Conservation (phyloP, 768 basidiomycete species). For the Suillus occidentalis region DNA sequence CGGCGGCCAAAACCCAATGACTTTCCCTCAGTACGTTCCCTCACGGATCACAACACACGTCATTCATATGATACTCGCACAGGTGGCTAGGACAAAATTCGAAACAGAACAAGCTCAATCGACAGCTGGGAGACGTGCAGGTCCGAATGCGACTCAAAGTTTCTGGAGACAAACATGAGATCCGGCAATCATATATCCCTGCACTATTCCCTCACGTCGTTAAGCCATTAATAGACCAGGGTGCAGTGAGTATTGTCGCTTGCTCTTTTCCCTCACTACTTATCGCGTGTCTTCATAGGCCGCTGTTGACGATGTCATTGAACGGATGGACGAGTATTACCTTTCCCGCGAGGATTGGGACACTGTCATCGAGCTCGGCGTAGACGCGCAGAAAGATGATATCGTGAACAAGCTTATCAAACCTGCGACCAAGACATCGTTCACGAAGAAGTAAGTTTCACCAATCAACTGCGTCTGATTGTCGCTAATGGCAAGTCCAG, state of each 20-base stretch:
- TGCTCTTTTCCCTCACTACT: slow-evolving; percentile 3
- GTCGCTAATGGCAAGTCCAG: slow-evolving; percentile 39
- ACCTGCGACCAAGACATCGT: slow-evolving; percentile 73
- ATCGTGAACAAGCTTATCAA: slow-evolving; percentile 81
- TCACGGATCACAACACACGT: not conserved
- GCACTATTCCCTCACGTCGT: slow-evolving; percentile 82
- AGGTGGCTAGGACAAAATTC: slow-evolving; percentile 99
- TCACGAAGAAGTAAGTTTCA: slow-evolving; percentile 78
- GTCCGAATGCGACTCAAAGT: slow-evolving; percentile 93
- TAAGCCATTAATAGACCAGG: slow-evolving; percentile 70
- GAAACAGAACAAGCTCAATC: slow-evolving; percentile 77
- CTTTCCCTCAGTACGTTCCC: slow-evolving; percentile 78
- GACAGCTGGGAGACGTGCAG: slow-evolving; percentile 87
- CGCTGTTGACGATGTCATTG: slow-evolving; percentile 80
- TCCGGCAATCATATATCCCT: slow-evolving; percentile 89
- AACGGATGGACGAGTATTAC: slow-evolving; percentile 92
- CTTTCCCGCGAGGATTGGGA: slow-evolving; percentile 97
- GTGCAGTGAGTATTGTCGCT: slow-evolving; percentile 55
- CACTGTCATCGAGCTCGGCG: slow-evolving; percentile 88
- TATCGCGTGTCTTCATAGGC: slow-evolving; percentile 44
- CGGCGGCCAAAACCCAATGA: slow-evolving; percentile 63
- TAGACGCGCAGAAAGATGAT: slow-evolving; percentile 77
- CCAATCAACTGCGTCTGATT: not conserved
- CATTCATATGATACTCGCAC: slow-evolving; percentile 30
- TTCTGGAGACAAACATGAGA: slow-evolving; percentile 86